Conservation (phyloP, 257 asterid genomes). For the Rhazya stricta region DNA sequence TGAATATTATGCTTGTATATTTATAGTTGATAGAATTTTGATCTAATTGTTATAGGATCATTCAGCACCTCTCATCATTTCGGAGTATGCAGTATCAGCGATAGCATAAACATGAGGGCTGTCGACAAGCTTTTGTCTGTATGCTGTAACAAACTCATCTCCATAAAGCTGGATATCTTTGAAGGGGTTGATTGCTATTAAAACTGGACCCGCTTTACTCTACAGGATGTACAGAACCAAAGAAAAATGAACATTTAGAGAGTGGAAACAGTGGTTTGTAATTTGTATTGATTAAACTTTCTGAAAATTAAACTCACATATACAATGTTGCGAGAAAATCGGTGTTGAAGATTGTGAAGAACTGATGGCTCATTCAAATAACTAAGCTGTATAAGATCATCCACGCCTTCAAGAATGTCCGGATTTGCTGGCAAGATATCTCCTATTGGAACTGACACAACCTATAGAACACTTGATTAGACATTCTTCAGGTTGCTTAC, state of each 20-base stretch:
- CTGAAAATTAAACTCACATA: constrained; percentile 47
- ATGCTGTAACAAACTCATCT: constrained; percentile 55
- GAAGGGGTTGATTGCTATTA: constrained; percentile 85
- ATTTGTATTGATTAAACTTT: constrained; percentile 7
- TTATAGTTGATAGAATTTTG: neutral
- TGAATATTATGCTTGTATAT: neutral
- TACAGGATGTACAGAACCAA: constrained; percentile 33
- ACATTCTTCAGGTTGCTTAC: constrained; percentile 15
- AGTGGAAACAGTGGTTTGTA: constrained; percentile 10
- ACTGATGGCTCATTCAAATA: constrained; percentile 92
- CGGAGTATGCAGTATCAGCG: constrained; percentile 64
- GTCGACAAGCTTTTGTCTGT: constrained; percentile 61
- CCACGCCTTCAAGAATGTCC: constrained; percentile 75
- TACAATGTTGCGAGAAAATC: constrained; percentile 62
- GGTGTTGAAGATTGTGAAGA: constrained; percentile 69
- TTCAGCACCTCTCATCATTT: constrained; percentile 72
- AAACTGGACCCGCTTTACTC: constrained; percentile 92
- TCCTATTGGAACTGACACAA: constrained; percentile 44
- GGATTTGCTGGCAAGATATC: constrained; percentile 93
- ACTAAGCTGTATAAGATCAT: constrained; percentile 84
- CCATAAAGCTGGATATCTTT: constrained; percentile 69
- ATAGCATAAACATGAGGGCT: constrained; percentile 87
- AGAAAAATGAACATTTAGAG: constrained; percentile 13
- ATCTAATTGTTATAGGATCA: constrained; percentile 24
- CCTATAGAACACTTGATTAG: constrained; percentile 31